A percentile compares a stretch with the other conserved stretches of the same genome.
These are phyloP conservation scores for Alternaria novae-zelandiae DNA, from an alignment of 2,329 filamentous ascomycete species.

Conservation along the genomic window DNA sequence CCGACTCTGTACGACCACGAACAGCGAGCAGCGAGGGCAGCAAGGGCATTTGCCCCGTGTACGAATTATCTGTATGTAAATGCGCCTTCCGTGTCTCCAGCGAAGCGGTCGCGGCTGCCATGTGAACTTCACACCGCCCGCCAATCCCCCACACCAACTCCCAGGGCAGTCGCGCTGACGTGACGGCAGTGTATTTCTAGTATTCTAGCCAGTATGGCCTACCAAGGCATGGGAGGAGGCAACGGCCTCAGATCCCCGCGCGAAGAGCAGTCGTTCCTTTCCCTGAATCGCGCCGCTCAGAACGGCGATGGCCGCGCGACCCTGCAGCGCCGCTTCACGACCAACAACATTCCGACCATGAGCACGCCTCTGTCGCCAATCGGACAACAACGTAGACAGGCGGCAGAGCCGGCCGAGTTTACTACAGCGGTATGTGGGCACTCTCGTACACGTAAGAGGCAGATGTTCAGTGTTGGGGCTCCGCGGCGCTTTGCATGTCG, in stretches of 20 bases:
- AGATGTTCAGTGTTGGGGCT: conserved; percentile 7
- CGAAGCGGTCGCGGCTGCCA: conserved; percentile 22
- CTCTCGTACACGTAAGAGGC: conserved; percentile 16
- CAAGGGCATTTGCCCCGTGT: conserved; percentile 37
- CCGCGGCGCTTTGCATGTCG: background rate
- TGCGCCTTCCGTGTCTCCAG: conserved; percentile 13
- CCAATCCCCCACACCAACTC: conserved; percentile 41
- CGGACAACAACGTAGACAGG: conserved; percentile 61
- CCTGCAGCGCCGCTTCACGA: conserved; percentile 91
- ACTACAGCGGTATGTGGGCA: conserved; percentile 57
- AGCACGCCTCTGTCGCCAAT: conserved; percentile 71
- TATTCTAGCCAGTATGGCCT: conserved; percentile 61
- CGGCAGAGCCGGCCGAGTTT: conserved; percentile 61
- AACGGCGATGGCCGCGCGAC: conserved; percentile 73
- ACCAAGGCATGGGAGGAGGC: conserved; percentile 66
- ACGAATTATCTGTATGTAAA: conserved; percentile 36
- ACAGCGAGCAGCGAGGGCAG: conserved; percentile 22
- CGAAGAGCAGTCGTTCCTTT: conserved; percentile 76
- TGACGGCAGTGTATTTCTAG: conserved; percentile 48
- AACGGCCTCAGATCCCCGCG: conserved; percentile 81
- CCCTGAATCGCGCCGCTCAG: conserved; percentile 66
- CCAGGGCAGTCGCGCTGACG: conserved; percentile 37
- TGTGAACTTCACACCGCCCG: conserved; percentile 42
- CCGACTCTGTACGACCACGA: conserved; percentile 21
- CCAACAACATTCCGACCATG: conserved; percentile 79